Evolutionary conservation across 2,329 filamentous ascomycete species (phyloP).

Genomic region (Nigrospora oryzae): DNA sequence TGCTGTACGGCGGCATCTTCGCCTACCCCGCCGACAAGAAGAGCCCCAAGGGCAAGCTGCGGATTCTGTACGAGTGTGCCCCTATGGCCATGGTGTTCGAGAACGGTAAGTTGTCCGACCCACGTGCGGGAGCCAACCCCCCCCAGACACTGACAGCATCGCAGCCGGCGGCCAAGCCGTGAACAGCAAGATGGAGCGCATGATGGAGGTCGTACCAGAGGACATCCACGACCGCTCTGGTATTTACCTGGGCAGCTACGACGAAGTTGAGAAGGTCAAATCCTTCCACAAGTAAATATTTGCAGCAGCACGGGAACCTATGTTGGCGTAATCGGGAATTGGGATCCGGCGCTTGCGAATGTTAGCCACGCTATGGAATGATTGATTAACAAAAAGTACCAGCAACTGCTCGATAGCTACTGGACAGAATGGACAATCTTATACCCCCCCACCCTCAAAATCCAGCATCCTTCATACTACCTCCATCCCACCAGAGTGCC

Average conservation of each 20-base stretch:
- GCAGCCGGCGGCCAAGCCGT: conserved; percentile 85
- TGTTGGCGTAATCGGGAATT: too few species aligned
- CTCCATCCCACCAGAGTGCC: too few species aligned
- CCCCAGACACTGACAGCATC: not conserved
- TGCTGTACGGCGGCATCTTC: conserved; percentile 94
- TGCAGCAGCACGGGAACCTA: too few species aligned
- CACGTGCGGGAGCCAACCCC: too few species aligned
- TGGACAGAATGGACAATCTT: too few species aligned
- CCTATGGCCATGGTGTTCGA: conserved; percentile 99
- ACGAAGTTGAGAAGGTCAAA: conserved; percentile 95
- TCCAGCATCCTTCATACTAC: too few species aligned
- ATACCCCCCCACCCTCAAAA: too few species aligned
- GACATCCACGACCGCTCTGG: conserved; percentile 92
- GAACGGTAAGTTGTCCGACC: conserved; percentile 61
- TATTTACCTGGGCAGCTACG: conserved; percentile 91
- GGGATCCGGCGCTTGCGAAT: too few species aligned
- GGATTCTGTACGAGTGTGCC: conserved; percentile 96
- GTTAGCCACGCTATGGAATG: too few species aligned
- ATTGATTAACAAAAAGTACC: too few species aligned
- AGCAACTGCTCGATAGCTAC: too few species aligned
- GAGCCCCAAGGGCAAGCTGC: conserved; percentile 94
- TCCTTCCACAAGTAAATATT: conserved; percentile 54
- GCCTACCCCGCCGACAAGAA: conserved; percentile 97
- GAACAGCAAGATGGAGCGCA: conserved; percentile 82
- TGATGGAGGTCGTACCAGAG: conserved; percentile 83